Percentiles rank a stretch among this genome's conserved stretches.
Conservation (phyloP, 2,329 filamentous ascomycete species). For the Exophiala phaeomuriformis region DNA sequence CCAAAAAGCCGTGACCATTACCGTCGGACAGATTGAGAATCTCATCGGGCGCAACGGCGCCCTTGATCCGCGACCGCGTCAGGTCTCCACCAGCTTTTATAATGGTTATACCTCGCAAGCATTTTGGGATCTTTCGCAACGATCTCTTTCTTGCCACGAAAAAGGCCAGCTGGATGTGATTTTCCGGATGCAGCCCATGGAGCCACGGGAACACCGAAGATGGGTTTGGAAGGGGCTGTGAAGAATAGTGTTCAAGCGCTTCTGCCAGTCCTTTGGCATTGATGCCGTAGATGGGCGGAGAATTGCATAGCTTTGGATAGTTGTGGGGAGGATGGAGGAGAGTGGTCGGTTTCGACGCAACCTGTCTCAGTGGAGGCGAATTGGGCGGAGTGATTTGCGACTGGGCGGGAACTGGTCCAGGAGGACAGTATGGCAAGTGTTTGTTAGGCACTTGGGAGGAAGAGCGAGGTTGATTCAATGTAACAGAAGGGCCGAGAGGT, state of each 20-base stretch:
- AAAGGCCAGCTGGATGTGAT: constrained; percentile 82
- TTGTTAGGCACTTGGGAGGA: constrained; percentile 72
- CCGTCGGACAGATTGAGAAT: constrained; percentile 54
- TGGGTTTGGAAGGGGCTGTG: constrained; percentile 75
- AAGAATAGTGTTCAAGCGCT: constrained; percentile 67
- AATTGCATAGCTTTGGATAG: constrained; percentile 51
- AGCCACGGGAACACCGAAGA: constrained; percentile 92
- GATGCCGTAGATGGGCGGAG: constrained; percentile 63
- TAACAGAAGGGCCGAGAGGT: constrained; percentile 45
- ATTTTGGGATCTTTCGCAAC: constrained; percentile 64
- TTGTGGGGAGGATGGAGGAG: constrained; percentile 66
- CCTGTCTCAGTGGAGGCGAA: constrained; percentile 55
- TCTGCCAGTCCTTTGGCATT: constrained; percentile 59
- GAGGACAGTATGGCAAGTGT: constrained; percentile 81
- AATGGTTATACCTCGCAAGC: constrained; percentile 71
- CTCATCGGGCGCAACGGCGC: constrained; percentile 75
- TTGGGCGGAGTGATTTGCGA: constrained; percentile 52
- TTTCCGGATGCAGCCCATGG: constrained; percentile 82
- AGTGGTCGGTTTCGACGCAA: constrained; percentile 55
- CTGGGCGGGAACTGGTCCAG: constrained; percentile 54
- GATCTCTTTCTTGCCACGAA: constrained; percentile 70
- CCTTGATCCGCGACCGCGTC: constrained; percentile 67
- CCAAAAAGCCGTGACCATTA: constrained; percentile 58
- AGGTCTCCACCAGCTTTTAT: constrained; percentile 86
- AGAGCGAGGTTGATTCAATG: constrained; percentile 51